Percentiles rank a stretch among this genome's conserved stretches.
phyloP scores from a whole-genome alignment of 768 basidiomycete genomes.

The Scleroderma bovista region DNA sequence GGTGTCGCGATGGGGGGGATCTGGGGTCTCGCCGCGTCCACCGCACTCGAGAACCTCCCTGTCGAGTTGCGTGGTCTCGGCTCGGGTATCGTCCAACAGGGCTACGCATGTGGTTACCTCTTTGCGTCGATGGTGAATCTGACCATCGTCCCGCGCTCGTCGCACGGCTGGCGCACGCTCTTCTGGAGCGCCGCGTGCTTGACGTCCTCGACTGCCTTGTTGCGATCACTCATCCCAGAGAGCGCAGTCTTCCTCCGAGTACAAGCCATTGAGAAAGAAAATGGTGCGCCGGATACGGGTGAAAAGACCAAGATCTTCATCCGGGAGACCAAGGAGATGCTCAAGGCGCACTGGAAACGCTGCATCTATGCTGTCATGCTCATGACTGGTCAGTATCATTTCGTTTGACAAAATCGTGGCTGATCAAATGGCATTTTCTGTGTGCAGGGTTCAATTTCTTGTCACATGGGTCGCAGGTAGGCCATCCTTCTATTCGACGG shows the following conservation, averaged over 20 bases:
- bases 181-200: constrained; percentile 80
- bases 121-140: constrained; percentile 82
- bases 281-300: constrained; percentile 25
- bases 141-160: constrained; percentile 35
- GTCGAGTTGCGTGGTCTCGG: constrained; percentile 84
- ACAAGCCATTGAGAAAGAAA: constrained; percentile 44
- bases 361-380: constrained; percentile 82
- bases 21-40: constrained; percentile 81
- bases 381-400: constrained; percentile 48
- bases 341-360: constrained; percentile 74
- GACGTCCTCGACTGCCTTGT: constrained; percentile 57
- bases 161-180: constrained; percentile 61
- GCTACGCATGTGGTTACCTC: constrained; percentile 84
- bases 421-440: neutral
- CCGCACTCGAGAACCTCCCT: constrained; percentile 85
- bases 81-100: constrained; percentile 82
- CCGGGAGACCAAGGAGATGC: constrained; percentile 66
- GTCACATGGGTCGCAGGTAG: constrained; percentile 64
- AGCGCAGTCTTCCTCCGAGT: constrained; percentile 68
- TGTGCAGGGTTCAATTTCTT: constrained; percentile 66
- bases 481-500: constrained; percentile 1
- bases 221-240: constrained; percentile 73
- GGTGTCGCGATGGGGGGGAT: constrained; percentile 87
- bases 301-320: constrained; percentile 70
- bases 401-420: neutral